Percentiles rank a stretch among this genome's conserved stretches.
phyloP scores from a whole-genome alignment of 1,139 yeast genomes.

The Suhomyces atakaporum region DNA sequence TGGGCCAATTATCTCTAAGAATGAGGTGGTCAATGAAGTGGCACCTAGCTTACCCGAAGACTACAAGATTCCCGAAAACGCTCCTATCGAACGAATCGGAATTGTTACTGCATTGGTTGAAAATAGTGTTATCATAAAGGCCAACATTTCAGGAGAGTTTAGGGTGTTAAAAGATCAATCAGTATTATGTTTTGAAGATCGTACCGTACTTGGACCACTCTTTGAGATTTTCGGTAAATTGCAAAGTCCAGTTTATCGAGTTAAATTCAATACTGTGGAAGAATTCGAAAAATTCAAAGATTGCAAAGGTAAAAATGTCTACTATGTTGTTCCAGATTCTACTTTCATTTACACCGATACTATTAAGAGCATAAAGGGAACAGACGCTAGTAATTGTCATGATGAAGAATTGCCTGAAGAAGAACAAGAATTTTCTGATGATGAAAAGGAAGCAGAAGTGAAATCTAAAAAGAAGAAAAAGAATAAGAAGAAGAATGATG shows the following conservation, averaged over 20 bases:
- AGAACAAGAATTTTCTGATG: constrained; percentile 94
- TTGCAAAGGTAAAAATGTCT: constrained; percentile 60
- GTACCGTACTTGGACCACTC: constrained; percentile 73
- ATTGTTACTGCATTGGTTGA: constrained; percentile 71
- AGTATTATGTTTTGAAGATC: constrained; percentile 73
- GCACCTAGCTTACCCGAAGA: constrained; percentile 73
- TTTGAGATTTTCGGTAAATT: constrained; percentile 91
- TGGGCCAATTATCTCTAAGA: constrained; percentile 73
- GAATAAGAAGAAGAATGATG: constrained; percentile 35
- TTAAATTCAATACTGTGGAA: constrained; percentile 61
- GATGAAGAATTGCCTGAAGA: constrained; percentile 93
- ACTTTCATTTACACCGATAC: constrained; percentile 76
- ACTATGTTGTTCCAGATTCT: constrained; percentile 78
- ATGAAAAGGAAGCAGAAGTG: constrained; percentile 70
- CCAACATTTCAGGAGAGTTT: constrained; percentile 81
- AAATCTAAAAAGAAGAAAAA: constrained; percentile 56
- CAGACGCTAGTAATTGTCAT: constrained; percentile 92
- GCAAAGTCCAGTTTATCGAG: constrained; percentile 79
- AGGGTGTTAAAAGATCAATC: constrained; percentile 82
- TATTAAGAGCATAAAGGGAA: constrained; percentile 72
- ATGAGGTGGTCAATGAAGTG: constrained; percentile 70
- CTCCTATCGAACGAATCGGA: constrained; percentile 77
- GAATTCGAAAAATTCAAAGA: constrained; percentile 49
- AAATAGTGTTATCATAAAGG: constrained; percentile 68
- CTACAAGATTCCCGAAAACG: constrained; percentile 54